Evolutionary conservation across 2,329 filamentous ascomycete species (phyloP), one percentile per base, ranked within the genome.

Genomic region (Alternaria longipes): DNA sequence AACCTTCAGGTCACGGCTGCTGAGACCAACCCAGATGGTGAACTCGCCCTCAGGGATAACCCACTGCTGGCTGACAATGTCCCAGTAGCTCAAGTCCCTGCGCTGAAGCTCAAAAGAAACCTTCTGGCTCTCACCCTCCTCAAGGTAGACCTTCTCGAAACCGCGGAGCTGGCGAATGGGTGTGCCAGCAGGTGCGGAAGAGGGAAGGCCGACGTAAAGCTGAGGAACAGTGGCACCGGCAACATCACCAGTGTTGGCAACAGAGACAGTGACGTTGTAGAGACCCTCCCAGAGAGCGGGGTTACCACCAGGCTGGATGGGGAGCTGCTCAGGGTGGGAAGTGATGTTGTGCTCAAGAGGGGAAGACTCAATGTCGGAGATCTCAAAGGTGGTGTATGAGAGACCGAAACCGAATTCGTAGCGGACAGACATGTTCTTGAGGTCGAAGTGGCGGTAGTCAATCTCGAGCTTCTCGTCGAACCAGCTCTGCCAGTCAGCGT

Each of bases 11-110:
- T 75, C 71, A 30, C 73, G 62, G 56, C 66, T 70, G 60, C 72
- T 74, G n/a, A 68, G 64, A 14, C 73, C 73, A 18, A 71, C 69
- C 58, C 64, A 69, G 40, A 74, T 32, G 8, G 62, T 69, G 54
- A 75, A 74, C 71, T 59, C 75, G 78, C 77, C 84, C 73, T n/a
- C 82, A 78, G 60, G 77, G 65, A 73, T 77, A 28, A 93, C 85
- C 93, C 94, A 97, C 81, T 97, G 89, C 83, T 97, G 93, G 20
- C 81, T 77, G 0, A 76, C 83, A 1, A 87, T 81, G 67, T 97
- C 91, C 94, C 94, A 97, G 81, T 92, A 95, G 77, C 90, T 93
- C 62, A 97, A 68, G 74, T 97, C 94, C 57, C 92, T 87, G 36
- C 94, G 85, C 22, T 89, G 92, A 53, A 97, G 79, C 30, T 88